Base-by-base conservation (phyloP, 805 yeast species). In the Candida succiphila region DNA sequence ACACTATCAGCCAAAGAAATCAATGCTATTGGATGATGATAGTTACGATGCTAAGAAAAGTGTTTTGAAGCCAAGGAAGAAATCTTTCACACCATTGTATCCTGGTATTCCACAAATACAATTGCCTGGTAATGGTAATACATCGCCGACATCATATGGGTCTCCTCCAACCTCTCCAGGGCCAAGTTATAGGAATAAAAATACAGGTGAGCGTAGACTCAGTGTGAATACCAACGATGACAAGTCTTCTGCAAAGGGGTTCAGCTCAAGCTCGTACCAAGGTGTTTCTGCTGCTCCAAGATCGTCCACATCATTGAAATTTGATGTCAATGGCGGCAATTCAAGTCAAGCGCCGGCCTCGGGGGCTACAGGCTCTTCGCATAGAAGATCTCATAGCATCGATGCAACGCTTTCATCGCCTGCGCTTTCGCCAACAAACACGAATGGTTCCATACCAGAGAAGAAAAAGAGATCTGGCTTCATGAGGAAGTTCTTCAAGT, bases 11-110 rank as follows among this genome's bases (percentile, higher is more conserved):
- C 37, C 41, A 17, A 38, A 47, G 5, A 53, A 47, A 33, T 54
- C 60, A 25, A 55, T 56, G 61, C 42, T 56, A 7, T 35, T 49
- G 25, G 52, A 45, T 27, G 40, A 37, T 27, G 30, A 28, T n/a
- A 17, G 27, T 15, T 6, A 18, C 10, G 10, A 21, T 21, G 10
- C 23, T 7, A 21, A 21, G 7, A 21, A 21, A n/a, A 13, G 7
- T n/a, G n/a, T n/a, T n/a, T n/a, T 7, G 32, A 24, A 17, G 18
- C 17, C 28, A 14, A 31, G 30, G 8, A 21, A 18, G 10, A 14
- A 18, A 5, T n/a, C n/a, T n/a, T n/a, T n/a, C n/a, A n/a, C n/a
- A n/a, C n/a, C n/a, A n/a, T n/a, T n/a, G n/a, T n/a, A n/a, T n/a
- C n/a, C n/a, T n/a, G n/a, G n/a, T n/a, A n/a, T n/a, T n/a, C n/a